phyloP scores from a whole-genome alignment of 495 filamentous ascomycete species.

The Aspergillus cavernicola region DNA sequence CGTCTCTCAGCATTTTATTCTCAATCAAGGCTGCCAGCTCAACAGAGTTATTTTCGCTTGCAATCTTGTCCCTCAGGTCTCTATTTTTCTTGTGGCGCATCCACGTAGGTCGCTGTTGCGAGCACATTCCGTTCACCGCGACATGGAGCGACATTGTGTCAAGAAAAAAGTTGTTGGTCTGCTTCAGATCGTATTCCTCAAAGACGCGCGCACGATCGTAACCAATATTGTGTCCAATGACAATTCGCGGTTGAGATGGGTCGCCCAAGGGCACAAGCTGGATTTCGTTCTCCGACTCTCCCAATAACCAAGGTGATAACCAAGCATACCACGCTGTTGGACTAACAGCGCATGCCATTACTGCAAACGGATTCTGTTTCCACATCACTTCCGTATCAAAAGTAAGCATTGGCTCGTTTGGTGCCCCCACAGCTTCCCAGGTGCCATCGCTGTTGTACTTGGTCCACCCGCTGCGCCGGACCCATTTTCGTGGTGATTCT shows the following conservation, averaged over 20 bases:
- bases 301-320: slow-evolving; percentile 93
- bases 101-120: slow-evolving; percentile 92
- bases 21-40: slow-evolving; percentile 71
- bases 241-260: slow-evolving; percentile 60
- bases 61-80: slow-evolving; percentile 77
- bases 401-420: slow-evolving; percentile 74
- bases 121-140: slow-evolving; percentile 98
- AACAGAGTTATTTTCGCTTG: slow-evolving; percentile 61
- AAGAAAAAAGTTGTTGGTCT: slow-evolving; percentile 81
- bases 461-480: slow-evolving; percentile 83
- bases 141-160: slow-evolving; percentile 99
- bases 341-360: slow-evolving; percentile 92
- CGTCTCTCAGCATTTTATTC: slow-evolving; percentile 62
- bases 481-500: slow-evolving; percentile 75
- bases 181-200: slow-evolving; percentile 84
- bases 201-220: slow-evolving; percentile 85
- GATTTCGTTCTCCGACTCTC: slow-evolving; percentile 67
- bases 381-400: slow-evolving; percentile 99
- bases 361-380: slow-evolving; percentile 83
- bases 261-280: slow-evolving; percentile 88
- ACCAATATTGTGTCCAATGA: slow-evolving; percentile 94
- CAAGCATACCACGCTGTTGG: slow-evolving; percentile 93
- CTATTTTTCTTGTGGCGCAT: slow-evolving; percentile 89
- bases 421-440: slow-evolving; percentile 66
- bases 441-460: slow-evolving; percentile 78